phyloP scores from a whole-genome alignment of 2,329 filamentous ascomycete species.

The Alternaria panax region DNA sequence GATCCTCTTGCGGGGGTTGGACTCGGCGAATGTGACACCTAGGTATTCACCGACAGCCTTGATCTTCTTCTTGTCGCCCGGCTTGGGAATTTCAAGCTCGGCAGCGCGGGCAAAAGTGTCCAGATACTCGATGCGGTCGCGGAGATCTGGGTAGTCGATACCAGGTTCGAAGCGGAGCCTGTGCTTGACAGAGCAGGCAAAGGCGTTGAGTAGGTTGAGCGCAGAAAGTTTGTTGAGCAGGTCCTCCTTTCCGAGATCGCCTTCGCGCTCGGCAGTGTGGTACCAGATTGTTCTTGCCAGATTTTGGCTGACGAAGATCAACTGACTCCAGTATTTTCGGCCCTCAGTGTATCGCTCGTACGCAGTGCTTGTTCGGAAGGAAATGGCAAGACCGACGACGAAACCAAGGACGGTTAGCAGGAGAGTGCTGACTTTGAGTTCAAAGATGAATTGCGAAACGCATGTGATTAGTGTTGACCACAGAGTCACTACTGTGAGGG shows the following conservation, averaged over 20 bases:
- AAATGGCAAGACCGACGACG: constrained; percentile 79
- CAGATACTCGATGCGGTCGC: constrained; percentile 73
- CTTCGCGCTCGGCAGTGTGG: constrained; percentile 69
- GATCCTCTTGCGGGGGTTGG: constrained; percentile 78
- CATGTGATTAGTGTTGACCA: constrained; percentile 73
- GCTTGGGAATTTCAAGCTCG: constrained; percentile 51
- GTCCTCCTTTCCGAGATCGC: constrained; percentile 67
- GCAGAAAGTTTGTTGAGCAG: constrained; percentile 74
- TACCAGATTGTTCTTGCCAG: constrained; percentile 81
- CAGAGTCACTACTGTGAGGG: constrained; percentile 65
- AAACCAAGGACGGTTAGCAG: constrained; percentile 81
- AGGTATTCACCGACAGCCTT: constrained; percentile 75
- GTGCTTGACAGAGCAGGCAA: constrained; percentile 80
- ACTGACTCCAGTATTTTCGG: constrained; percentile 68
- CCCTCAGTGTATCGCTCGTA: constrained; percentile 72
- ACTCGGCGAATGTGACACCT: constrained; percentile 76
- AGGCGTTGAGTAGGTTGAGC: constrained; percentile 80
- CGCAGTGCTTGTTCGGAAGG: constrained; percentile 77
- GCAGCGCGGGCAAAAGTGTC: constrained; percentile 75
- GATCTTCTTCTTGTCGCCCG: constrained; percentile 49
- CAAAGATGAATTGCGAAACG: constrained; percentile 52
- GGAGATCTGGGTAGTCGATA: constrained; percentile 76
- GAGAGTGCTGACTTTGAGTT: constrained; percentile 68
- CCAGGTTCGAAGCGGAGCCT: constrained; percentile 84
- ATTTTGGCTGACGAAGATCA: constrained; percentile 64